These are phyloP conservation scores for Erysimum pusillum DNA, from an alignment of 441 rosid species.

Conservation along the genomic window DNA sequence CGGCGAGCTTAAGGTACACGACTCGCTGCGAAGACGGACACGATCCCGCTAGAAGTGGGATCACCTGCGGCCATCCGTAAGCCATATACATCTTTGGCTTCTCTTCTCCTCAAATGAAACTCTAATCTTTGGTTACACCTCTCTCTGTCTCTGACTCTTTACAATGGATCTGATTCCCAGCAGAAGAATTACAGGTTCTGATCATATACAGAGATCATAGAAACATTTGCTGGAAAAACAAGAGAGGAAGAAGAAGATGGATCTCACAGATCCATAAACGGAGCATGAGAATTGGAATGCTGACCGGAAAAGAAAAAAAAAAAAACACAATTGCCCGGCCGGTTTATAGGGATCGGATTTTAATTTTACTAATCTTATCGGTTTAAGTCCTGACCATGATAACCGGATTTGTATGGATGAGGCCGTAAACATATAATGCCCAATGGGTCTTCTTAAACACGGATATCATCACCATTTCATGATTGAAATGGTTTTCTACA, in stretches of 20 bases:
- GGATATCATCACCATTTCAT: not conserved
- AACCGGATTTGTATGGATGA: not conserved
- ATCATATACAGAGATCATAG: constrained; percentile 30
- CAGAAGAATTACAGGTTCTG: constrained; percentile 11
- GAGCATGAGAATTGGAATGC: constrained; percentile 22
- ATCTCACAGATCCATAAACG: constrained; percentile 52
- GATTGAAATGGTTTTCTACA: too few species aligned
- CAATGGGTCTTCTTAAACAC: not conserved
- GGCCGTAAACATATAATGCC: not conserved
- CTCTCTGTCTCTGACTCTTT: constrained; percentile 3
- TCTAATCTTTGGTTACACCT: not conserved
- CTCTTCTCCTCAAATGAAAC: not conserved
- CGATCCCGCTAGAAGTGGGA: constrained; percentile 70
- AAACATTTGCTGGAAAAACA: constrained; percentile 5
- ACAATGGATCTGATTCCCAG: constrained; percentile 36
- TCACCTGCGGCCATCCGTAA: constrained; percentile 99
- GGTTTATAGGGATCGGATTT: constrained; percentile 18
- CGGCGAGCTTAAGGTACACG: constrained; percentile 74
- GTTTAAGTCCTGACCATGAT: not conserved
- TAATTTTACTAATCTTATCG: constrained; percentile 6
- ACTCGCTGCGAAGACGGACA: constrained; percentile 80
- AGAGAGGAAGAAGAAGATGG: constrained; percentile 14
- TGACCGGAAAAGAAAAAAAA: not conserved
- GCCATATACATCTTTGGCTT: constrained; percentile 81
- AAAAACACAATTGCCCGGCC: constrained; percentile 25